Percentiles rank a stretch among this genome's conserved stretches.
These are phyloP conservation scores for Phaeotremella skinneri DNA, from an alignment of 768 basidiomycete genomes.

Conservation along the genomic window DNA sequence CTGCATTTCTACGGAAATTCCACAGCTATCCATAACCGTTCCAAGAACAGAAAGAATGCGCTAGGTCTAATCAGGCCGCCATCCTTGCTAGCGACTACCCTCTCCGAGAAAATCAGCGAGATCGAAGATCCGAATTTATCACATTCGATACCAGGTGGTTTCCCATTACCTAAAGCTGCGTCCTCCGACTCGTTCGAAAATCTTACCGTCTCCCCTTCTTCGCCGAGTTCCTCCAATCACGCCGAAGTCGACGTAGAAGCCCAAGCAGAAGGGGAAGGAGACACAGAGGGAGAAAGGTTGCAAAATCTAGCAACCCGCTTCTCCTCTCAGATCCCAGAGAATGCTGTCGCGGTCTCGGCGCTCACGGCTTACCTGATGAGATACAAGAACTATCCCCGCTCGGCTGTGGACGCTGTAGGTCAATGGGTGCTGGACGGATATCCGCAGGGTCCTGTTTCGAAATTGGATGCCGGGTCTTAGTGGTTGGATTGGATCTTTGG, in stretches of 20 bases:
- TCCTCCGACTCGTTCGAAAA: too few species aligned
- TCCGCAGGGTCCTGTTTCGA: conserved; percentile 8
- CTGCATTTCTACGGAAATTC: not conserved
- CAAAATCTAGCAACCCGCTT: conserved; percentile 61
- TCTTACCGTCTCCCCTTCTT: too few species aligned
- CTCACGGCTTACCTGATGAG: conserved; percentile 79
- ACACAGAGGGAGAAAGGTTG: not conserved
- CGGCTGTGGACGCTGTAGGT: conserved; percentile 72
- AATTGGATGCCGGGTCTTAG: too few species aligned
- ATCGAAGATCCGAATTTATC: too few species aligned
- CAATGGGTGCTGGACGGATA: conserved; percentile 65
- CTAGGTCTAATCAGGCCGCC: not conserved
- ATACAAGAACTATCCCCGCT: conserved; percentile 62
- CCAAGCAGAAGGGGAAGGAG: not conserved
- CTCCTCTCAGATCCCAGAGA: conserved; percentile 65
- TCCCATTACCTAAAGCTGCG: too few species aligned
- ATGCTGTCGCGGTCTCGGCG: conserved; percentile 86
- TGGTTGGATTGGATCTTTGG: too few species aligned
- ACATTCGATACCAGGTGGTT: too few species aligned
- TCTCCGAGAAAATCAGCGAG: too few species aligned
- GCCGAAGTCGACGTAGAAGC: not conserved
- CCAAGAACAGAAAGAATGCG: not conserved
- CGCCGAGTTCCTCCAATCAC: too few species aligned
- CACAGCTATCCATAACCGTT: not conserved
- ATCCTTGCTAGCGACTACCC: not conserved